Base-by-base conservation (phyloP, 257 asterid genomes). In the Solanum peruvianum region DNA sequence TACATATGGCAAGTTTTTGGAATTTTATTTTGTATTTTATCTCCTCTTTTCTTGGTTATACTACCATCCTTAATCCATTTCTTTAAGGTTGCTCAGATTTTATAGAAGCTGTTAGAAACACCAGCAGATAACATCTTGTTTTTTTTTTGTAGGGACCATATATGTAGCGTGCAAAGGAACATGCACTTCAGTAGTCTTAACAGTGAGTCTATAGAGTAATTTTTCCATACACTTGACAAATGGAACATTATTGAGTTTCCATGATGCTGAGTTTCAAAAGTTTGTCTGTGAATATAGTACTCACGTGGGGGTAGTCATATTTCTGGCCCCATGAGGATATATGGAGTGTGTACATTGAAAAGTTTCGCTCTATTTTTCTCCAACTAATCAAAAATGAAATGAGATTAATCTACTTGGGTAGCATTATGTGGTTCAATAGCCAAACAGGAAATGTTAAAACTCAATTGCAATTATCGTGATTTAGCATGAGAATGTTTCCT, bases 121-220 rank as follows among this genome's bases (percentile, higher is more conserved):
- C 60, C 67, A 47, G 18, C 85, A 10, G 56, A 81, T 81, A 81
- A 81, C 69, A 31, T 70, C 72, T 47, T 21, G 11, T 18, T 5
- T 6, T 20, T 82, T 82, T 83, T 86, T 60, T 92, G 92, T 90
- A 97, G 99, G 99, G 99, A 97, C 83, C 92, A 93, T 86, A 93
- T 97, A 87, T 95, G 98, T 90, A 95, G 87, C 66, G 94, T 93
- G 91, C 99, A 94, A 91, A 93, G 99, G 89, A 95, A 86, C 91
- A 90, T 97, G 93, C 98, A 97, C 69, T 93, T 95, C 77, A 94
- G 87, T 89, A 89, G 94, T 85, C 92, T 97, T 76, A 93, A 93
- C 87, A 93, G 99, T 97, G 95, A 92, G 99, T 92, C 84, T 84
- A 83, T 88, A 69, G 47, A 33, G 25, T 56, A 21, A 39, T 73